Evolutionary conservation across 2,329 filamentous ascomycete species (phyloP).

Genomic region (Aureobasidium vineae): DNA sequence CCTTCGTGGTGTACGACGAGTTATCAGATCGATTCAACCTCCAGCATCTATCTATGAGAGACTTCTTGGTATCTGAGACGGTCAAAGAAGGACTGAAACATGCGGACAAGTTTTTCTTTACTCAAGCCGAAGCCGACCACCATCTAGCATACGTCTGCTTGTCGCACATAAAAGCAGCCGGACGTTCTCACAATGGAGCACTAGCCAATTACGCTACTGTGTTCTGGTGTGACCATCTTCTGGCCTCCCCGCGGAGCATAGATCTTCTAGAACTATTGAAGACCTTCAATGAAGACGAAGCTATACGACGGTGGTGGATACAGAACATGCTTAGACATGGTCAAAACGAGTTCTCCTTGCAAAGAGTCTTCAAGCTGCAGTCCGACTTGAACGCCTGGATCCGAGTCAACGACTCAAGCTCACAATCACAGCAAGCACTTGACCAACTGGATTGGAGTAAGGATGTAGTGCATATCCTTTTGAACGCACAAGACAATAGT

Average conservation of each 20-base stretch:
- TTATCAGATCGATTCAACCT: neutral
- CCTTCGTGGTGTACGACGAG: neutral
- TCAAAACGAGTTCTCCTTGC: neutral
- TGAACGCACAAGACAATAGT: neutral
- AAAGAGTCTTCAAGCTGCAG: neutral
- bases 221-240: neutral
- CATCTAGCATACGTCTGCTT: neutral
- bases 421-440: neutral
- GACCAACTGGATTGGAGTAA: neutral
- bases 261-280: neutral
- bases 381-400: neutral
- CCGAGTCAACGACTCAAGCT: neutral
- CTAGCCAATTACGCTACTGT: neutral
- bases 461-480: neutral
- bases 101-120: neutral
- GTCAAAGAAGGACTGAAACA: neutral
- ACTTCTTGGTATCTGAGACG: neutral
- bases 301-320: neutral
- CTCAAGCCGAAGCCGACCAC: neutral
- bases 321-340: neutral
- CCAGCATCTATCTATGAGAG: neutral
- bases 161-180: neutral
- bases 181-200: neutral
- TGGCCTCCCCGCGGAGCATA: neutral
- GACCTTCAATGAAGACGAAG: neutral